Evolutionary conservation across 179 eudicot species (phyloP).

Genomic region (Camellia oleifera): DNA sequence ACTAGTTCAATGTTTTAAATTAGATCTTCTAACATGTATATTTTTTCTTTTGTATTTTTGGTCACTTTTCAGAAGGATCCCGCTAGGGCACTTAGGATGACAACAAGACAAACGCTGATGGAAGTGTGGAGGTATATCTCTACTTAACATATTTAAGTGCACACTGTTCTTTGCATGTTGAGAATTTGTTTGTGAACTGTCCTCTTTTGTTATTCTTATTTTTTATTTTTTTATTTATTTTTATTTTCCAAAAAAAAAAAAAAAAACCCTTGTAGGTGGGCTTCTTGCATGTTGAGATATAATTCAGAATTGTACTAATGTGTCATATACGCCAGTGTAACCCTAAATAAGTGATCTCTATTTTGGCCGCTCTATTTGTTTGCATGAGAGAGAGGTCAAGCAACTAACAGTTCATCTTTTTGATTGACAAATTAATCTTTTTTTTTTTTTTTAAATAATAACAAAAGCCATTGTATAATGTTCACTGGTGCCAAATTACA

Average conservation of each 20-base stretch:
- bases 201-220: too few relatives aligned
- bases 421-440: background rate
- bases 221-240: too few relatives aligned
- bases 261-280: too few relatives aligned
- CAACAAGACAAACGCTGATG: slow-evolving; percentile 69
- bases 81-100: slow-evolving; percentile 71
- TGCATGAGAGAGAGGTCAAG: background rate
- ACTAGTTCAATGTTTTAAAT: background rate
- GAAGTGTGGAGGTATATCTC: slow-evolving; percentile 75
- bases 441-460: background rate
- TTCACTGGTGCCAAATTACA: background rate
- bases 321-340: background rate
- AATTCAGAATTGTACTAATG: background rate
- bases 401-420: background rate
- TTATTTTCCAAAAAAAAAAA: too few relatives aligned
- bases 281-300: background rate
- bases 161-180: background rate
- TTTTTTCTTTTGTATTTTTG: slow-evolving; percentile 10
- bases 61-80: slow-evolving; percentile 72
- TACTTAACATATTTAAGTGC: background rate
- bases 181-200: too few relatives aligned
- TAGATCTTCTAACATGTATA: background rate
- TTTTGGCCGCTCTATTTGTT: too few relatives aligned
- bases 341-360: background rate
- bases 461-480: background rate